A percentile compares a stretch with the other conserved stretches of the same genome.
Conservation (phyloP, 2,329 filamentous ascomycete species). For the Verticillium albo-atrum region DNA sequence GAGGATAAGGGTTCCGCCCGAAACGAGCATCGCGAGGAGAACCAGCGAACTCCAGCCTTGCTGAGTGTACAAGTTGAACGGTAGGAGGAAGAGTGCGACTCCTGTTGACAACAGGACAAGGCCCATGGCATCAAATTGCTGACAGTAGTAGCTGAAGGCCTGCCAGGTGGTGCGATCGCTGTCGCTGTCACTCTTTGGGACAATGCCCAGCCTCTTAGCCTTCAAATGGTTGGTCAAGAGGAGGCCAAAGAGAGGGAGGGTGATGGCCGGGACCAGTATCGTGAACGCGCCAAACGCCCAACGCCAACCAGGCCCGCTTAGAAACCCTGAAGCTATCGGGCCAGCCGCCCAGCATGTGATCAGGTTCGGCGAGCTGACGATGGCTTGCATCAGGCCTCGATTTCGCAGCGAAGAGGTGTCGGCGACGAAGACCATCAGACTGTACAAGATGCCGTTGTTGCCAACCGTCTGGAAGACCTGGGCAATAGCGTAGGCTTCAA, state of each 20-base stretch:
- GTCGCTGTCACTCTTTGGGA: not conserved
- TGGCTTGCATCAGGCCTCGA: slow-evolving; percentile 21
- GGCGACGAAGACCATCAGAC: slow-evolving; percentile 21
- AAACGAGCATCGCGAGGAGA: slow-evolving; percentile 45
- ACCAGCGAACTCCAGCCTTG: slow-evolving; percentile 37
- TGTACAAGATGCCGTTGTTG: slow-evolving; percentile 18
- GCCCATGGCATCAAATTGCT: slow-evolving; percentile 50
- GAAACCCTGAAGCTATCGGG: slow-evolving; percentile 15
- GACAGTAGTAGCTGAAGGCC: slow-evolving; percentile 30
- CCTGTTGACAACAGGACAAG: slow-evolving; percentile 45
- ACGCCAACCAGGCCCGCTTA: slow-evolving; percentile 16
- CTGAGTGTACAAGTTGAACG: slow-evolving; percentile 43
- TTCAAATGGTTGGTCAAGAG: slow-evolving; percentile 14
- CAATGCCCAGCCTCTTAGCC: slow-evolving; percentile 12
- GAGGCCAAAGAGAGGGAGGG: slow-evolving; percentile 10
- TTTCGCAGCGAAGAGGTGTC: slow-evolving; percentile 22
- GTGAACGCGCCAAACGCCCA: slow-evolving; percentile 48
- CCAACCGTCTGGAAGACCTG: not conserved
- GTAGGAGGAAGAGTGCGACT: slow-evolving; percentile 52
- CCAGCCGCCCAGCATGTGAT: slow-evolving; percentile 25
- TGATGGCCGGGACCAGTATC: slow-evolving; percentile 47
- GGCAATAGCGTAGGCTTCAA: not conserved
- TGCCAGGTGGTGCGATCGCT: not conserved
- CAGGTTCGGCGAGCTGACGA: slow-evolving; percentile 27
- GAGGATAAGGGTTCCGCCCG: slow-evolving; percentile 49